Evolutionary conservation across 192 early-diverging fungal species (phyloP).

Genomic region (Helicostylum pulchrum): DNA sequence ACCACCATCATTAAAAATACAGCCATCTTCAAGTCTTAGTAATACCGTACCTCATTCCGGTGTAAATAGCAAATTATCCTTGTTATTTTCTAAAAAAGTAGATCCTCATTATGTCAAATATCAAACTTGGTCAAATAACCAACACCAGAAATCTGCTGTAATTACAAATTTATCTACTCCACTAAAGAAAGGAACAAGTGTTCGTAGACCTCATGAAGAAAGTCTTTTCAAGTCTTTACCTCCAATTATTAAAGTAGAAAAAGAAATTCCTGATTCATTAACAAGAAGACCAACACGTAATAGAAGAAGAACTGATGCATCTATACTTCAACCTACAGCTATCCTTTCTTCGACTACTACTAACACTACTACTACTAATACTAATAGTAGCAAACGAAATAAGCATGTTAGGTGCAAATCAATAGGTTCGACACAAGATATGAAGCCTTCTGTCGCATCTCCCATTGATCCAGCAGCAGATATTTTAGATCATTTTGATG

Average conservation of each 20-base stretch:
- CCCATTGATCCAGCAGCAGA: not conserved
- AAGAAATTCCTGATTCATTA: no score
- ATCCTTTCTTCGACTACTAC: not conserved
- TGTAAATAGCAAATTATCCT: not conserved
- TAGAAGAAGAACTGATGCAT: no score
- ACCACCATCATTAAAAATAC: no score
- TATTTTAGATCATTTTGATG: constrained; percentile 26
- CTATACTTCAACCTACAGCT: no score
- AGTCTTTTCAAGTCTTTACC: no score
- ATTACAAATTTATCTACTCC: no score
- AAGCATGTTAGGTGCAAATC: constrained; percentile 8
- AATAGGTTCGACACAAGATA: not conserved
- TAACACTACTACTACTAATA: not conserved
- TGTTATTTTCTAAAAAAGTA: not conserved
- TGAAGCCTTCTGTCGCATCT: not conserved
- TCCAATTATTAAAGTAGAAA: no score
- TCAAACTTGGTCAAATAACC: not conserved
- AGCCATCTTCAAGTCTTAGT: no score
- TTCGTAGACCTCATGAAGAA: no score
- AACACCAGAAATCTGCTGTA: not conserved
- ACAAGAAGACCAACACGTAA: no score
- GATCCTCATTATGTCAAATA: constrained; percentile 1
- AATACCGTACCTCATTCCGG: no score
- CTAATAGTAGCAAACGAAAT: not conserved
- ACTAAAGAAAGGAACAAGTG: no score